These are phyloP conservation scores for Byssochlamys sp. DNA, from an alignment of 2,329 filamentous ascomycete genomes.

Conservation along the genomic window DNA sequence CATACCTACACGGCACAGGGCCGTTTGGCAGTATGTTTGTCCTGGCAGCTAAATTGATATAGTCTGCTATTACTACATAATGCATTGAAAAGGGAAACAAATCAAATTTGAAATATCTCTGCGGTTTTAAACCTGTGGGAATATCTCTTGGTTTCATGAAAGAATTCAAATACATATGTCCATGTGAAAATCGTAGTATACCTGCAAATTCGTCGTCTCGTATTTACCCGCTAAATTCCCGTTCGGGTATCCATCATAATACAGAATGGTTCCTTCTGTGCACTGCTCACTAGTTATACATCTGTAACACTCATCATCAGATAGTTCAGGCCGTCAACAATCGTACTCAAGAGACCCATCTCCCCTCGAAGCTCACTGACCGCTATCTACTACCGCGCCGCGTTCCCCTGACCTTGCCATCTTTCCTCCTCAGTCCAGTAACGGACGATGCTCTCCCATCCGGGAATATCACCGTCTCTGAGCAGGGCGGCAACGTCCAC, in stretches of 20 bases:
- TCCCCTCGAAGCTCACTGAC: background rate
- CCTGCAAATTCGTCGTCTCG: background rate
- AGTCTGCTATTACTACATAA: background rate
- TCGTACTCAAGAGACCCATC: background rate
- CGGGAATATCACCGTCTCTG: constrained; percentile 35
- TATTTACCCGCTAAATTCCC: background rate
- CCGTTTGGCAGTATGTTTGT: background rate
- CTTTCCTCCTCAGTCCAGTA: constrained; percentile 40
- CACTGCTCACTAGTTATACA: background rate
- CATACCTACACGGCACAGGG: background rate
- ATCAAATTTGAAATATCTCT: background rate
- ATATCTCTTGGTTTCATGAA: background rate
- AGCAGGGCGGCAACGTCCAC: constrained; percentile 40
- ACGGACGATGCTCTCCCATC: constrained; percentile 38
- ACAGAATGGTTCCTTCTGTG: background rate
- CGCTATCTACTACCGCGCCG: constrained; percentile 5
- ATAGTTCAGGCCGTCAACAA: background rate
- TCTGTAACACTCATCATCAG: background rate
- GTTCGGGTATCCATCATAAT: background rate
- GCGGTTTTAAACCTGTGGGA: background rate
- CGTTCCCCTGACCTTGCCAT: constrained; percentile 26
- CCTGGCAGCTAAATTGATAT: background rate
- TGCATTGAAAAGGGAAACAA: background rate
- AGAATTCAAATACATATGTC: background rate
- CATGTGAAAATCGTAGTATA: background rate